Evolutionary conservation across 495 filamentous ascomycete genomes (phyloP), one percentile per base, ranked within the genome.

Genomic region (Articulospora tetracladia): DNA sequence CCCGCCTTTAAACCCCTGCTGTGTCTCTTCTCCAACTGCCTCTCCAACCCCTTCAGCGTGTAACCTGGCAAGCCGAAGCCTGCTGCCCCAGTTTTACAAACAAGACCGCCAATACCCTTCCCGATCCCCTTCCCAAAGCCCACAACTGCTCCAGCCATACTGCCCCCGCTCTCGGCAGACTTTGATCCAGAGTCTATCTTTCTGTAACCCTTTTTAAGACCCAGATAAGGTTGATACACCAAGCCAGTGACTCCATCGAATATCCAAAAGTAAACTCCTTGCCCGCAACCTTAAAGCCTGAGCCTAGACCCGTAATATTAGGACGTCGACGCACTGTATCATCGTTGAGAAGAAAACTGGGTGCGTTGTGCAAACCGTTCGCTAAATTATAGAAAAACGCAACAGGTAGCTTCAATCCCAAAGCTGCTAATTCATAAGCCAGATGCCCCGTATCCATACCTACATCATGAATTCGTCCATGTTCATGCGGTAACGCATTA

Each of bases 201-300:
- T 6, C 20, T 3, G 17, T 86, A 84, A 1, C 85, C 75, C 20
- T 75, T 69, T 28, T 78, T 78, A 1, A 79, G 83, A 0, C 86
- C 91, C 1, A 78, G 76, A 39, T 81, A 75, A 0, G 91, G 90
- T 25, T 91, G 83, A 0, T 72, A 74, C 7, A 90, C 79, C 0
- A 95, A 67, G 0, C 88, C 91, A 0, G 87, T 88, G 51, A 86
- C 74, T 25, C 88, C 92, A 60, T 93, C 89, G 41, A 82, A 83
- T 50, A 93, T 44, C 57, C 46, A 27, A 44, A 48, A 7, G 17
- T 15, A 15, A 53, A 20, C 48, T 60, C 59, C 36, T 82, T 79
- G 1, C 83, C 73, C 0, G 89, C 89, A 0, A 88, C 89, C 8
- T 74, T 75, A 19, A 89, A 73, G 3, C 88, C 88, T 4, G 83